Evolutionary conservation across 805 yeast species (phyloP), one percentile per base, ranked within the genome.

Genomic region (Candida ortonii): DNA sequence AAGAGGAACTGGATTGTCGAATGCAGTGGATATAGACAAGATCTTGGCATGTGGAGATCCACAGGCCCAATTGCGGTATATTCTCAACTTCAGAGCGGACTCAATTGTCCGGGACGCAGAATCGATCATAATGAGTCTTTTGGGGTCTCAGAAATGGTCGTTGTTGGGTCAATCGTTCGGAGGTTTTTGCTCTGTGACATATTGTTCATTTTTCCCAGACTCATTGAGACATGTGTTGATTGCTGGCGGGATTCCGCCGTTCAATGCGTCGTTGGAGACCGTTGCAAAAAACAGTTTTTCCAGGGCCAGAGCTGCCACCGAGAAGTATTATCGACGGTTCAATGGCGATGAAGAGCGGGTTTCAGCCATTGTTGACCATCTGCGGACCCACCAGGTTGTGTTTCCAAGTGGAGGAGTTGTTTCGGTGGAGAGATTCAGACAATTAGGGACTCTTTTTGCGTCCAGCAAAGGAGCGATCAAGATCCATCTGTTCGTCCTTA

Each of bases 241-340:
- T 16, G 68, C 82, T 1, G 83, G 80, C 2, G 83, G 82, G 5
- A 62, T 76, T 10, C 81, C 83, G 3, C 81, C 82, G 1, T 50
- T 76, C 12, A 61, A 59, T 5, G 49, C 45, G 20, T 21, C 37
- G 3, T 65, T 73, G 5, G 74, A 69, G 30, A 68, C 69, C 23
- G 79, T 76, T 7, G 73, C 76, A 43, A 34, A 38, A 8, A 71
- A 70, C 2, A 71, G 80, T 3, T 73, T 67, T 39, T 44, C 58
- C 20, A 53, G 74, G 13, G 70, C 78, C 2, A 57, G 38, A 13
- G 74, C 72, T 33, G 53, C 80, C 31, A 76, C 76, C 47, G 38
- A 46, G 13, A 73, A 65, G 28, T 75, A 62, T 48, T 77, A 70
- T 49, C 37, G 47, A 3, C 70, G 67, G 46, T 77, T 65, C 41